Evolutionary conservation across 2,329 filamentous ascomycete genomes (phyloP).

Genomic region (Botrytis cinerea): DNA sequence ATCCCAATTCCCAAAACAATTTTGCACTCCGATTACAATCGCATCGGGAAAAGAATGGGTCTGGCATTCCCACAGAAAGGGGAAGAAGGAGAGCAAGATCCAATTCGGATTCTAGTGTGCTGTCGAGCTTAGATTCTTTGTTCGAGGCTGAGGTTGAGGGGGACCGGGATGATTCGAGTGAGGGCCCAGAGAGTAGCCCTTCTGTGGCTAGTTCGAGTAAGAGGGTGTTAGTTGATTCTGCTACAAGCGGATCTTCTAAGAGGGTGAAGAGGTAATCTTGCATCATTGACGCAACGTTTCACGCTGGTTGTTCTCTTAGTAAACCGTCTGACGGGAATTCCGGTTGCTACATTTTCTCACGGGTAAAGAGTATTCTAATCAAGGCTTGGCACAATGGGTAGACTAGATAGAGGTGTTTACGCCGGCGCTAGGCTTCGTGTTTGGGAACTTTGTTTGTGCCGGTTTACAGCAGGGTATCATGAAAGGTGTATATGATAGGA

Average conservation of each 20-base stretch:
- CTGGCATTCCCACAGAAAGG: background rate
- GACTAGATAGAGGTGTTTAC: background rate
- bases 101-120: background rate
- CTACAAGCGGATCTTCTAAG: background rate
- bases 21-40: constrained; percentile 10
- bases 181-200: background rate
- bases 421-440: background rate
- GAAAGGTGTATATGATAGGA: background rate
- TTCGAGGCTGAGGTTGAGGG: background rate
- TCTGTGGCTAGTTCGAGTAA: background rate
- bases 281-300: background rate
- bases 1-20: background rate
- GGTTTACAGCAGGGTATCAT: background rate
- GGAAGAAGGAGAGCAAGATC: background rate
- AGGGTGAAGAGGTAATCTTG: background rate
- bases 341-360: background rate
- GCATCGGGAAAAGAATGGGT: background rate
- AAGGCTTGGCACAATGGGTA: background rate
- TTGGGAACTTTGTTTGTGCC: background rate
- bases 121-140: constrained; percentile 10
- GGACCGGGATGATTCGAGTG: constrained; percentile 8
- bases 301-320: background rate
- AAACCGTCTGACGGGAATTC: background rate
- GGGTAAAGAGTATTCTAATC: background rate
- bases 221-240: background rate